Percentiles rank a stretch among this genome's conserved stretches.
Conservation (phyloP, 495 filamentous ascomycete genomes). For the Chaetomium fimeti region DNA sequence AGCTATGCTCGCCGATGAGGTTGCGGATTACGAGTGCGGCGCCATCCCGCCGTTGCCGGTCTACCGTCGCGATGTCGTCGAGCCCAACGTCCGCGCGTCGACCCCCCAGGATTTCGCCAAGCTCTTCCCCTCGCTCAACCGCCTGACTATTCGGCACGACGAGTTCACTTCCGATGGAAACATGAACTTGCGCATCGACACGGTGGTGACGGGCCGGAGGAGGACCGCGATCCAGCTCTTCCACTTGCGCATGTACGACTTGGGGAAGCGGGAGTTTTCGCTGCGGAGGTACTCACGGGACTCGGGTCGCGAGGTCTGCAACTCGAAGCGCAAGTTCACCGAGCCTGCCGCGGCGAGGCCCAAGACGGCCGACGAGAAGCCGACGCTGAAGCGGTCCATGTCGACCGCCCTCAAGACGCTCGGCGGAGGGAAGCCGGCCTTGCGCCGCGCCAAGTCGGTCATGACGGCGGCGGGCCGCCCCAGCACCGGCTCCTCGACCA, state of each 20-base stretch:
- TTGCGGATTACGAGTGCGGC: conserved; percentile 39
- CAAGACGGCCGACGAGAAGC: conserved; percentile 29
- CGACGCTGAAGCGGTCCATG: conserved; percentile 66
- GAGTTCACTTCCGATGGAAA: conserved; percentile 90
- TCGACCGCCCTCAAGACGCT: conserved; percentile 71
- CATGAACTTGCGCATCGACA: conserved; percentile 94
- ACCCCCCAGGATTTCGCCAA: conserved; percentile 81
- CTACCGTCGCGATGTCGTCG: conserved; percentile 58
- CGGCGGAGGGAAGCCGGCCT: conserved; percentile 54
- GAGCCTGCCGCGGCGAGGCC: conserved; percentile 43
- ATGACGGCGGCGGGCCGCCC: conserved; percentile 42
- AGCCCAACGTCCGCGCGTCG: conserved; percentile 65
- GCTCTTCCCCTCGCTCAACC: conserved; percentile 80
- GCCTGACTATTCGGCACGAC: conserved; percentile 83
- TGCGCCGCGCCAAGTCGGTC: conserved; percentile 49
- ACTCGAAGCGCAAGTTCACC: conserved; percentile 70
- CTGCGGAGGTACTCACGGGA: conserved; percentile 88
- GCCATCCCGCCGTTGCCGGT: conserved; percentile 56
- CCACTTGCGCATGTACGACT: conserved; percentile 92
- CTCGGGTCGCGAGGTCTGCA: conserved; percentile 90
- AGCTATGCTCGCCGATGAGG: conserved; percentile 53
- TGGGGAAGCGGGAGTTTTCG: conserved; percentile 83
- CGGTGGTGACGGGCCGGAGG: conserved; percentile 60
- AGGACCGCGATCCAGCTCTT: conserved; percentile 78
- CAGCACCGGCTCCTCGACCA: conserved; percentile 43